Evolutionary conservation across 2,329 filamentous ascomycete species (phyloP).

Genomic region (Didymella glomerata): DNA sequence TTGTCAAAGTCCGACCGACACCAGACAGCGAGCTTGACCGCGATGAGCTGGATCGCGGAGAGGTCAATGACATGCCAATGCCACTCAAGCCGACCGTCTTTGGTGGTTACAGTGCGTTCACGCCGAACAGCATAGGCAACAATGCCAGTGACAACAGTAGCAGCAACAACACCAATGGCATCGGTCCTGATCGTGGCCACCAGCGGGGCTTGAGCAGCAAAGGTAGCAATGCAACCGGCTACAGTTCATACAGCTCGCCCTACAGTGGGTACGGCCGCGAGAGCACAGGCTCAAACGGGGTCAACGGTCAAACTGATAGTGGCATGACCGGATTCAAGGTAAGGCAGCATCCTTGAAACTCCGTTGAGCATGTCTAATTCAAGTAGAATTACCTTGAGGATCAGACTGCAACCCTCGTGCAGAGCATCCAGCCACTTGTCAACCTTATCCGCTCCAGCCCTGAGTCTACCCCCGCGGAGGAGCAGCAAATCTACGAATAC

Average conservation of each 20-base stretch:
- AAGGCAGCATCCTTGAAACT: slow-evolving; percentile 29
- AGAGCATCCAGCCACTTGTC: slow-evolving; percentile 83
- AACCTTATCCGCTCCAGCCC: slow-evolving; percentile 65
- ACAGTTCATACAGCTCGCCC: slow-evolving; percentile 49
- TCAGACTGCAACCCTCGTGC: slow-evolving; percentile 79
- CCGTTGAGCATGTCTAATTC: slow-evolving; percentile 21
- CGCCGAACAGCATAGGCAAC: slow-evolving; percentile 27
- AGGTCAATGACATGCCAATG: slow-evolving; percentile 54
- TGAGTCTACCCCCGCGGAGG: slow-evolving; percentile 40
- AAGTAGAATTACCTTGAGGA: slow-evolving; percentile 78
- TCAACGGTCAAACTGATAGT: slow-evolving; percentile 36
- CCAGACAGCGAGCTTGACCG: slow-evolving; percentile 79
- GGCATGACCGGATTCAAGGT: slow-evolving; percentile 69
- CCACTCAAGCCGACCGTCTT: slow-evolving; percentile 42
- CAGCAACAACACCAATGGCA: slow-evolving; percentile 9
- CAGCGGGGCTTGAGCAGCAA: slow-evolving; percentile 40
- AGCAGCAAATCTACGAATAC: slow-evolving; percentile 67
- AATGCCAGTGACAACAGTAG: slow-evolving; percentile 13
- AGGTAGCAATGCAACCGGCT: slow-evolving; percentile 48
- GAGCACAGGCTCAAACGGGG: slow-evolving; percentile 39
- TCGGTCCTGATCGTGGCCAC: slow-evolving; percentile 23
- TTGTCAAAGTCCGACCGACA: slow-evolving; percentile 83
- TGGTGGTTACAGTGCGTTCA: slow-evolving; percentile 26
- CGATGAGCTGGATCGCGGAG: slow-evolving; percentile 63
- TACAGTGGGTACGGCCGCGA: slow-evolving; percentile 49